Percentiles rank a stretch among this genome's conserved stretches.
Conservation (phyloP, 768 basidiomycete species). For the Paxillus involutus region DNA sequence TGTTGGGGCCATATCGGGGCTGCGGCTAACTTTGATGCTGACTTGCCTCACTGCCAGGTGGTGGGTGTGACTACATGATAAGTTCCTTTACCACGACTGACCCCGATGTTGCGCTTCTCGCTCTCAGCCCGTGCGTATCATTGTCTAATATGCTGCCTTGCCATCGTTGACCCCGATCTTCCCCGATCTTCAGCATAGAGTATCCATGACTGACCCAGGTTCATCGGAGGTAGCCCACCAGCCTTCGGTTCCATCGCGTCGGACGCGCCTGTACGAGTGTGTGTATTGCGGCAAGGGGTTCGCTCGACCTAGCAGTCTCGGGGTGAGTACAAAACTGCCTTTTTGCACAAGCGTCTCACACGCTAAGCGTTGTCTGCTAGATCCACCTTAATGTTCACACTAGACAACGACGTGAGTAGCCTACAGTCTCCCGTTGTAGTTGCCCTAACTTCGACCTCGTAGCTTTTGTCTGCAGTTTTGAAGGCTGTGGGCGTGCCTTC, state of each 20-base stretch:
- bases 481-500: slow-evolving; percentile 77
- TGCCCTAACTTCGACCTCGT: slow-evolving; percentile 5
- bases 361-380: slow-evolving; percentile 36
- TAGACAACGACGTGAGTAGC: slow-evolving; percentile 74
- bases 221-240: slow-evolving; percentile 15
- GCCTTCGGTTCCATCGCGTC: slow-evolving; percentile 24
- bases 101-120: not conserved
- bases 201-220: slow-evolving; percentile 5
- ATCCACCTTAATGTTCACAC: slow-evolving; percentile 86
- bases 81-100: too few species aligned
- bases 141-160: not conserved
- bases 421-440: not conserved
- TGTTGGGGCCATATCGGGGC: too few species aligned
- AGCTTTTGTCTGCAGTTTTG: slow-evolving; percentile 77
- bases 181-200: slow-evolving; percentile 21
- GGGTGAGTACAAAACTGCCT: slow-evolving; percentile 42
- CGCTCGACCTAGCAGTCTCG: slow-evolving; percentile 80
- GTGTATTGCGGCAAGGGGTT: slow-evolving; percentile 79
- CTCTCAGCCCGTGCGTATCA: not conserved
- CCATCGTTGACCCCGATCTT: slow-evolving; percentile 16
- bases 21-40: too few species aligned
- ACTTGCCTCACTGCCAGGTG: too few species aligned
- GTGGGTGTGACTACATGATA: too few species aligned
- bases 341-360: not conserved
- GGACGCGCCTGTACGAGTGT: slow-evolving; percentile 68